phyloP scores from a whole-genome alignment of 2,329 filamentous ascomycete species.

The Fusarium sp. region DNA sequence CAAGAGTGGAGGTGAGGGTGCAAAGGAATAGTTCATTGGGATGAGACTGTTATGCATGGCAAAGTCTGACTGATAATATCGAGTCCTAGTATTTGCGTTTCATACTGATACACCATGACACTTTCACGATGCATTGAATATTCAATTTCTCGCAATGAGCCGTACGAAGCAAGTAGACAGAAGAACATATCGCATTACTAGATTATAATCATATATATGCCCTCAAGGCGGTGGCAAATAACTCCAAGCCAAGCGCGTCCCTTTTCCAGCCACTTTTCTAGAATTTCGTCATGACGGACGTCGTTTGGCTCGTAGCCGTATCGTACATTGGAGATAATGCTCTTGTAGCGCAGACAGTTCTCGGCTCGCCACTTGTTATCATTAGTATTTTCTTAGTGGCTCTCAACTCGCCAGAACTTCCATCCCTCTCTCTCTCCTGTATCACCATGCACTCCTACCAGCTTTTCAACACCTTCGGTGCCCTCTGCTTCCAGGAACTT shows the following conservation, averaged over 20 bases:
- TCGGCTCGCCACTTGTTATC: conserved; percentile 5
- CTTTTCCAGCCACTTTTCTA: conserved; percentile 32
- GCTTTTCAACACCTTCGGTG: conserved; percentile 85
- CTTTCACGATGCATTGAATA: not conserved
- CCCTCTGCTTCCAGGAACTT: conserved; percentile 85
- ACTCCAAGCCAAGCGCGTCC: conserved; percentile 43
- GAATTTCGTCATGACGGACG: conserved; percentile 44
- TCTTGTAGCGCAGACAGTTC: conserved; percentile 17
- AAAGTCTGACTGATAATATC: not conserved
- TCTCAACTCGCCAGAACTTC: conserved; percentile 86
- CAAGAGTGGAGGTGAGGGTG: conserved; percentile 19
- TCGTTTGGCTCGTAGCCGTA: conserved; percentile 43
- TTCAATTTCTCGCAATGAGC: not conserved
- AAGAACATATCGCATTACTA: conserved; percentile 48
- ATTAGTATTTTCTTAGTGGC: conserved; percentile 47
- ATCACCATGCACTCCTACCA: conserved; percentile 84
- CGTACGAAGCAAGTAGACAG: not conserved
- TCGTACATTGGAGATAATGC: conserved; percentile 39
- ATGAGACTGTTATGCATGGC: not conserved
- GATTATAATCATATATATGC: conserved; percentile 50
- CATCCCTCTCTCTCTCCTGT: conserved; percentile 81
- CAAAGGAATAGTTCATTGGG: conserved; percentile 21
- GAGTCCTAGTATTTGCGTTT: not conserved
- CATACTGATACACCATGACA: not conserved
- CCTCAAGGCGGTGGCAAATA: conserved; percentile 25